Conservation (phyloP, 2,329 filamentous ascomycete genomes). For the Aspergillus tamarii region DNA sequence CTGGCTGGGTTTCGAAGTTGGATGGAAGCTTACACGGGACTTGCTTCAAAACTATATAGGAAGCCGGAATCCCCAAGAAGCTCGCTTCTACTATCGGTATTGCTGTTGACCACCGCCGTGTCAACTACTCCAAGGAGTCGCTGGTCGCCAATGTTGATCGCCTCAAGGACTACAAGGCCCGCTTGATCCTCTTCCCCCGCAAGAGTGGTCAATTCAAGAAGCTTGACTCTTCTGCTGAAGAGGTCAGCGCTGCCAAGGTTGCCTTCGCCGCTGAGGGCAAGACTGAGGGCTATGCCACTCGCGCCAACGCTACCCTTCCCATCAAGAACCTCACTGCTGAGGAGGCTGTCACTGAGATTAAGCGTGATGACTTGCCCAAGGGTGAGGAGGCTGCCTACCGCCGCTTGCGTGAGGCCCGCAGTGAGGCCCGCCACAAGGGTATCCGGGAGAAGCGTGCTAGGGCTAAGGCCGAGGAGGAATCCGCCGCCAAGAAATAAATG, state of each 20-base stretch:
- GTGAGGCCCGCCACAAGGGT: conserved; percentile 79
- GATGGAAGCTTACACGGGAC: conserved; percentile 22
- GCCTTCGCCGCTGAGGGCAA: conserved; percentile 52
- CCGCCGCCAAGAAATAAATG: conserved; percentile 57
- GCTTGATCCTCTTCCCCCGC: conserved; percentile 97
- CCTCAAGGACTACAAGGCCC: conserved; percentile 95
- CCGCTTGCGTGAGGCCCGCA: conserved; percentile 81
- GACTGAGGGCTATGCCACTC: conserved; percentile 56
- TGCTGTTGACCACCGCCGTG: conserved; percentile 91
- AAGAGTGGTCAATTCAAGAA: conserved; percentile 92
- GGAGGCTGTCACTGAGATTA: conserved; percentile 72
- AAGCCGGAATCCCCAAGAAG: conserved; percentile 92
- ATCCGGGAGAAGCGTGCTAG: conserved; percentile 89
- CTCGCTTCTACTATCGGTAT: conserved; percentile 96
- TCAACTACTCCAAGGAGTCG: conserved; percentile 96
- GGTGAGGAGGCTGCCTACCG: conserved; percentile 84
- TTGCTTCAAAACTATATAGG: conserved; percentile 57
- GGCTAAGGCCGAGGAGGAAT: conserved; percentile 74
- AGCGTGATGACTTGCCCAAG: conserved; percentile 78
- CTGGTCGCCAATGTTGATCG: conserved; percentile 94
- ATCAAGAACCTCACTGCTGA: conserved; percentile 65
- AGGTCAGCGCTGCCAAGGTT: conserved; percentile 71
- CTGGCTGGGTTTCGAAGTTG: not conserved
- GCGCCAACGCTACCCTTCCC: conserved; percentile 66
- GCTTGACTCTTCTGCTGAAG: conserved; percentile 83